phyloP scores from a whole-genome alignment of 305 asterid species.

The Fraxinus latifolia region DNA sequence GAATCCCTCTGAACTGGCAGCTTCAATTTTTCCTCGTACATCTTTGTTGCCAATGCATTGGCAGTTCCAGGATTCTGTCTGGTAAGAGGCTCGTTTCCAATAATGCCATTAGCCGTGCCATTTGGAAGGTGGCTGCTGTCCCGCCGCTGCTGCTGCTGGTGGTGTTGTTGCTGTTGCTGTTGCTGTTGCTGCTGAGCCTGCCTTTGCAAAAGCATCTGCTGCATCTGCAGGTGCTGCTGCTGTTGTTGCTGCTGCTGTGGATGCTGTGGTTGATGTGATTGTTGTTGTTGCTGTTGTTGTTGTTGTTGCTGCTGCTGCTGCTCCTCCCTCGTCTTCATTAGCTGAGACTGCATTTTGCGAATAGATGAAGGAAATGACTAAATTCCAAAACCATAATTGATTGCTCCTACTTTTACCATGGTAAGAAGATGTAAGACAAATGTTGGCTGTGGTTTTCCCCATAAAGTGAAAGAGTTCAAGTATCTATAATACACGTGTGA shows the following conservation, averaged over 20 bases:
- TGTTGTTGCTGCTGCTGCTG: constrained; percentile 63
- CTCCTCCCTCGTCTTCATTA: constrained; percentile 93
- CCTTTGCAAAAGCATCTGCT: constrained; percentile 60
- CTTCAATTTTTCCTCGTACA: constrained; percentile 90
- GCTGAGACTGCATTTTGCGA: constrained; percentile 62
- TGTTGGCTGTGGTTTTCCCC: not conserved
- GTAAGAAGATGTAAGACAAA: not conserved
- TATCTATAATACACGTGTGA: not conserved
- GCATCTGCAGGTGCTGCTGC: constrained; percentile 54
- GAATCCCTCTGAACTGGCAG: constrained; percentile 82
- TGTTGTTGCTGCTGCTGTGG: constrained; percentile 34
- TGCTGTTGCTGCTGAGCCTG: constrained; percentile 76
- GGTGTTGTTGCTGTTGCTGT: constrained; percentile 53
- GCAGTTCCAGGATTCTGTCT: constrained; percentile 91
- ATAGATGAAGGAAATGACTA: constrained; percentile 10
- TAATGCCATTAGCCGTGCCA: constrained; percentile 72
- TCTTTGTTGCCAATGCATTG: constrained; percentile 76
- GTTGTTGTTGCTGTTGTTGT: constrained; percentile 44
- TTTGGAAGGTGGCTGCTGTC: constrained; percentile 78
- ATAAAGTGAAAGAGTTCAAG: not conserved
- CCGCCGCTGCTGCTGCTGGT: constrained; percentile 59
- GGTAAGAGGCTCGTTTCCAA: constrained; percentile 77
- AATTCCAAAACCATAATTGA: not conserved
- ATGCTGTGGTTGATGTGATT: constrained; percentile 44
- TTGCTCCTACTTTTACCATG: not conserved